These are phyloP conservation scores for Leccinum olivaceopallidum DNA, from an alignment of 768 basidiomycete species.

Conservation along the genomic window DNA sequence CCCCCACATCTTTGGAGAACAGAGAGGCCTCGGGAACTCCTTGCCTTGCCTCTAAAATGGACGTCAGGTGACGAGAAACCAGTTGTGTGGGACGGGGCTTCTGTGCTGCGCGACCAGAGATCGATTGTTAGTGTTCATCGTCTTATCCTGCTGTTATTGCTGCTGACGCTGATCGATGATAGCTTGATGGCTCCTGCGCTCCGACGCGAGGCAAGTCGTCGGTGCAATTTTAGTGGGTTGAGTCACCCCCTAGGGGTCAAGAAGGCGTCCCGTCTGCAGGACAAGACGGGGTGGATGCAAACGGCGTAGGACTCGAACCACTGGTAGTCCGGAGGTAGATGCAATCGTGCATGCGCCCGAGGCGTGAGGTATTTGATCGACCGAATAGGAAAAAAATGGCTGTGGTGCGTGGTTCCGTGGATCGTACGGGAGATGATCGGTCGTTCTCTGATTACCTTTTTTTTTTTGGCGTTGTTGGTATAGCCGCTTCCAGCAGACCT, in stretches of 20 bases:
- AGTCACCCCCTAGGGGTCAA: not conserved
- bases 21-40: no score
- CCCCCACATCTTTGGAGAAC: no score
- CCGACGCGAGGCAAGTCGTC: not conserved
- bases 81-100: not conserved
- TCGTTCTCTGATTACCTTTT: not conserved
- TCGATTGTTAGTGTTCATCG: not conserved
- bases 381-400: not conserved
- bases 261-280: not conserved
- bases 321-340: not conserved
- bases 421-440: not conserved
- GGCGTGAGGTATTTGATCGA: not conserved
- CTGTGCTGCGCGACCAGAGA: not conserved
- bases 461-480: not conserved
- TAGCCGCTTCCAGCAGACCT: conserved; percentile 44
- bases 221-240: not conserved
- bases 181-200: not conserved
- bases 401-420: not conserved
- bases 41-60: no score
- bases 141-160: not conserved
- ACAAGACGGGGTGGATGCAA: not conserved
- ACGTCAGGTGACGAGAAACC: no score
- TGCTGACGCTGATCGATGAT: not conserved
- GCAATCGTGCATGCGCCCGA: not conserved
- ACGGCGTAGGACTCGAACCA: not conserved